Conservation (phyloP, 345 rosid genomes). For the Sonneratia alba region DNA sequence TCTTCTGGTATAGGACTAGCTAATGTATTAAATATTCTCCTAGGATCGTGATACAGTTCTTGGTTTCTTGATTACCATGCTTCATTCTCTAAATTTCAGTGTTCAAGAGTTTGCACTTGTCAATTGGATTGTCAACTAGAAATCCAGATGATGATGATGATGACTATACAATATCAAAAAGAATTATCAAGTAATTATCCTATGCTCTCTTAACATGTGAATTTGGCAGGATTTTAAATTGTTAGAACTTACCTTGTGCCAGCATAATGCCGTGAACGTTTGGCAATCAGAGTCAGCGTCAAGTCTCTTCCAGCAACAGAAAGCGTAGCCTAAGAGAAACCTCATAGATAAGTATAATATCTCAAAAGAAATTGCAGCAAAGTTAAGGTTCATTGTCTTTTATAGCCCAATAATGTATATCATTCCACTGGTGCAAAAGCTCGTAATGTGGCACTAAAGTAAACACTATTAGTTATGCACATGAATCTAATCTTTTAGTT, state of each 20-base stretch:
- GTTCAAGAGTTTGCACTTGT: too few species aligned
- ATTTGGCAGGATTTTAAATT: background rate
- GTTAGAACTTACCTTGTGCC: constrained; percentile 70
- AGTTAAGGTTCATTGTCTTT: background rate
- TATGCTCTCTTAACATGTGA: background rate
- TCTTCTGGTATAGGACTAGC: too few species aligned
- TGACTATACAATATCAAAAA: too few species aligned
- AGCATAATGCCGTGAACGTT: constrained; percentile 96
- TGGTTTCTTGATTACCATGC: too few species aligned
- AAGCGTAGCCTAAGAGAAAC: constrained; percentile 45
- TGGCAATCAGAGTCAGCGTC: constrained; percentile 81
- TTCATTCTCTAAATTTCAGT: too few species aligned
- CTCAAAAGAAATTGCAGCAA: constrained; percentile 5
- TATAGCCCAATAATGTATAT: background rate
- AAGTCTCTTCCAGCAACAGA: constrained; percentile 70
- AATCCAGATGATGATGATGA: too few species aligned
- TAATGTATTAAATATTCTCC: too few species aligned
- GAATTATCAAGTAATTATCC: too few species aligned
- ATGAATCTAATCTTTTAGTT: background rate
- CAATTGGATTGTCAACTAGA: too few species aligned
- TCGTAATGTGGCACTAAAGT: background rate
- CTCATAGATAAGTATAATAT: constrained; percentile 12
- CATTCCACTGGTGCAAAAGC: background rate
- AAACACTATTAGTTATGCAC: background rate
- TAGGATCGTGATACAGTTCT: too few species aligned